A percentile compares a stretch with the other conserved stretches of the same genome.
These are phyloP conservation scores for Alternaria sp. DNA, from an alignment of 2,329 filamentous ascomycete species.

Conservation along the genomic window DNA sequence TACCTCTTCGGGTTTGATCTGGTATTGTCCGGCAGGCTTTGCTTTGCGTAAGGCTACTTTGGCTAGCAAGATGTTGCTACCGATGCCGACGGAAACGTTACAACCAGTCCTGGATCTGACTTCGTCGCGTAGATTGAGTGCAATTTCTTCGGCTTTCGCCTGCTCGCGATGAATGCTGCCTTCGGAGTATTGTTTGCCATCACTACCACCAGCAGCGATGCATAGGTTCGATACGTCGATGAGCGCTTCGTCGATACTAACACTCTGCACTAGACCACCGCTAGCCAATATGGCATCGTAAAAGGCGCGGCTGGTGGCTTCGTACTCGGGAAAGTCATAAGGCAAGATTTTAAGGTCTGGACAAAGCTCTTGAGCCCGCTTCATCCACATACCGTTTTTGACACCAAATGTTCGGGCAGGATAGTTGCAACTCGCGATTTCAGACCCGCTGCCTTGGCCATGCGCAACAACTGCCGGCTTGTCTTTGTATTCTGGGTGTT, in stretches of 20 bases:
- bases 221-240: constrained; percentile 81
- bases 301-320: constrained; percentile 86
- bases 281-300: constrained; percentile 83
- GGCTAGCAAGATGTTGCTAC: constrained; percentile 86
- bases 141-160: constrained; percentile 75
- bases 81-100: constrained; percentile 90
- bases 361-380: constrained; percentile 80
- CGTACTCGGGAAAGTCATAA: constrained; percentile 94
- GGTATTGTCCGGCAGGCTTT: constrained; percentile 92
- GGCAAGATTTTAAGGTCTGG: constrained; percentile 87
- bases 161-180: constrained; percentile 79
- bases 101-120: constrained; percentile 81
- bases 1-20: constrained; percentile 81
- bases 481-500: constrained; percentile 73
- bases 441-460: constrained; percentile 81
- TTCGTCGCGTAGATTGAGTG: constrained; percentile 67
- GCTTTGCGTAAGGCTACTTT: constrained; percentile 90
- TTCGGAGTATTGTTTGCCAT: constrained; percentile 70
- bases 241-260: constrained; percentile 94
- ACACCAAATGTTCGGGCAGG: constrained; percentile 83
- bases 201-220: constrained; percentile 68
- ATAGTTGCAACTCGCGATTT: constrained; percentile 98
- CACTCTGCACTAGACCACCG: constrained; percentile 88
- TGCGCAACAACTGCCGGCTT: constrained; percentile 92
- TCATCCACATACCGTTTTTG: constrained; percentile 99